Evolutionary conservation across 1,284 basidiomycete species (phyloP), one percentile per base, ranked within the genome.

Genomic region (Retiboletus flavoniger): DNA sequence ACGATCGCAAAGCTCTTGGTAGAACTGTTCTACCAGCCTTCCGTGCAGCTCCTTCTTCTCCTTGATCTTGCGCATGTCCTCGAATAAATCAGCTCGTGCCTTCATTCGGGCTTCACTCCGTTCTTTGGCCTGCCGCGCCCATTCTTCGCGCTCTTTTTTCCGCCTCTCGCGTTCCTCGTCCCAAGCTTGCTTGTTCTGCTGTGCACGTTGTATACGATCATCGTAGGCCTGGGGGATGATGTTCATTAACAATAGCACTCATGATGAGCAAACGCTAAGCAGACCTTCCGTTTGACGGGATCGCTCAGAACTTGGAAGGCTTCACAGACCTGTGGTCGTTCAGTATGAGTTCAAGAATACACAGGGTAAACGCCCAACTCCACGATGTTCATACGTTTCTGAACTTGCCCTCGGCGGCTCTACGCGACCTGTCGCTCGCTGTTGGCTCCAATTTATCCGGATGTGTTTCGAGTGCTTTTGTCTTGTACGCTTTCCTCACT

Each of bases 401-500:
- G 60, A 87, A 87, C 56, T 75, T 74, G 53, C 76, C 75, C 63
- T 81, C 78, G 17, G 83, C 78, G 35, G 63, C 68, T 50, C 76
- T 72, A 63, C 78, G 82, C 50, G 79, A 77, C 48, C 73, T 68
- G 32, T 75, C 72, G 38, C 69, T 75, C 5, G 78, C 77, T 21
- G 66, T 66, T 31, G 77, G 79, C 14, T 78, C 77, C 38, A 84
- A 76, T 61, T 84, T 84, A 61, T 87, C 84, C 10, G 84, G 84
- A 64, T 87, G 84, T 7, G 85, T 87, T 64, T 81, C 79, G 29
- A 87, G 72, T 9, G 79, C 83, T 55, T 77, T 79, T 56, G 76
- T 77, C 59, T 78, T 81, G 68, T 86, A 87, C 3, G 83, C 85
- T 63, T 75, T 82, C 51, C 81, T 79, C 55, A 87, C 84, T 87